Evolutionary conservation across 352 stramenopile species (phyloP), one percentile per base, ranked within the genome.

Genomic region (Globisporangium cylindrosporum): DNA sequence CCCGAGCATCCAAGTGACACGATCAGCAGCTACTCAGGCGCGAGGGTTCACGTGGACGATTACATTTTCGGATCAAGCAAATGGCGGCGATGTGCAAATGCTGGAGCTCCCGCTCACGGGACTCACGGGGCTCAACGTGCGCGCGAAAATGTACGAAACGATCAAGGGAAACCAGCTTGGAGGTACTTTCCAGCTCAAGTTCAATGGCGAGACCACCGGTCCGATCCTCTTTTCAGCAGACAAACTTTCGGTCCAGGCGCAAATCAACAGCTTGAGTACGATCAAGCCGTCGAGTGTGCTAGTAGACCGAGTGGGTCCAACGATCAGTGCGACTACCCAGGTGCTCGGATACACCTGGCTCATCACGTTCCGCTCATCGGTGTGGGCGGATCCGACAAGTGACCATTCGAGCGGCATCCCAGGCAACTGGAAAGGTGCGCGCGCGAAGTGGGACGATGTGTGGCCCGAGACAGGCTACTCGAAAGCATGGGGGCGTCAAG

Each of bases 401-500:
- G 84, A 93, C 59, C 89, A 98, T 67, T 84, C 90, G 46, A 82
- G 62, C 64, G 81, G 75, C 0, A 92, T 94, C 59, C 73, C 90
- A 20, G 95, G 95, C 8, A 99, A 98, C 67, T 99, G 97, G 94
- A 85, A 95, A 64, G 94, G 96, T 20, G 53, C 81, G 9, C 70
- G 80, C 1, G 85, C 88, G 0, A 78, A 74, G 32, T 97, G 87
- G 80, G 84, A 86, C 43, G 94, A 98, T 64, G 92, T 92, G 24
- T 99, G 97, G 97, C 64, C 77, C 9, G 86, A 89, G 29, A 93
- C 91, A 0, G 89, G 90, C 0, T 98, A 98, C 76, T 98, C 94
- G 1, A 98, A 98, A 71, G 93, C 92, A 4, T 99, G 97, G 97
- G 97, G 97, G 0, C 96, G 95, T 20, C 98, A 99, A 66, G 94